Evolutionary conservation across 495 filamentous ascomycete species (phyloP).

Genomic region (Penicillium longicatenatum): DNA sequence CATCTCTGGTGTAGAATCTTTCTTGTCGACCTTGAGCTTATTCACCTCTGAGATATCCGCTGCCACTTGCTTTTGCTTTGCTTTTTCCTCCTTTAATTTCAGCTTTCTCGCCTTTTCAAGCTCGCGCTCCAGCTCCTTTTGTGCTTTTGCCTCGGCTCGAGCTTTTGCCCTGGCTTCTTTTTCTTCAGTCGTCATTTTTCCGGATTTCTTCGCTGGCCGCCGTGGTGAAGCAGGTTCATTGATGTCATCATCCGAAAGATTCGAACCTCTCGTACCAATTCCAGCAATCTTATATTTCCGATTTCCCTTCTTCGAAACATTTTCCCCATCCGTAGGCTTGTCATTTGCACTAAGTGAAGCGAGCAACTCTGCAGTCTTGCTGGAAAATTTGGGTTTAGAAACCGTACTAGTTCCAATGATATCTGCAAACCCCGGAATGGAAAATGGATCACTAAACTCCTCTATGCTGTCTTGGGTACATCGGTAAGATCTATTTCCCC

Average conservation of each 20-base stretch:
- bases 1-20: conserved; percentile 77
- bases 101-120: conserved; percentile 53
- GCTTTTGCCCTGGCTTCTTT: conserved; percentile 60
- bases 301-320: conserved; percentile 8
- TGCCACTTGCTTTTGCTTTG: conserved; percentile 63
- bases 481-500: neutral
- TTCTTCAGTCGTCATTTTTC: conserved; percentile 39
- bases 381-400: conserved; percentile 31
- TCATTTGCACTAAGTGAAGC: conserved; percentile 28
- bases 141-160: conserved; percentile 45
- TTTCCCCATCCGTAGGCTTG: conserved; percentile 4
- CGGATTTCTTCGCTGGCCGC: conserved; percentile 29
- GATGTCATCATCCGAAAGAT: conserved; percentile 25
- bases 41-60: conserved; percentile 75
- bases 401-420: conserved; percentile 16
- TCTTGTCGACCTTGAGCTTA: conserved; percentile 74
- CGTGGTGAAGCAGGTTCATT: conserved; percentile 29
- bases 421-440: conserved; percentile 34
- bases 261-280: neutral
- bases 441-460: conserved; percentile 42
- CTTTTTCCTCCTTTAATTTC: conserved; percentile 55
- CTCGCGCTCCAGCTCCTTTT: conserved; percentile 48
- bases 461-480: conserved; percentile 35
- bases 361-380: conserved; percentile 43
- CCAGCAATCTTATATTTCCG: conserved; percentile 7